Percentiles rank a stretch among this genome's conserved stretches.
Conservation (phyloP, 192 early-diverging fungal genomes). For the Linnemannia zychae region DNA sequence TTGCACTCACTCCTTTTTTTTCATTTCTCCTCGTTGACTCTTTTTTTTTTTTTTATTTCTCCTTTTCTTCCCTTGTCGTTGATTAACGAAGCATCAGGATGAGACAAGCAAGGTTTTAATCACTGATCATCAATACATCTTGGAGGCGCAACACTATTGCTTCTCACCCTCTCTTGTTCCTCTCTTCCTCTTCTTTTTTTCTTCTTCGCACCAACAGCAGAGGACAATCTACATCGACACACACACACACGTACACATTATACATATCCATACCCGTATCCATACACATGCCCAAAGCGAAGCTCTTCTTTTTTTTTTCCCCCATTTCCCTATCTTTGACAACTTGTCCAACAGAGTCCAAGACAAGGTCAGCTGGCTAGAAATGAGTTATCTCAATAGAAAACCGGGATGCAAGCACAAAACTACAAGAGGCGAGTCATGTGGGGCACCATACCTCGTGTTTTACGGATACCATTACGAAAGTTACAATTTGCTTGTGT, state of each 20-base stretch:
- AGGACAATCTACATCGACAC: background rate
- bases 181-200: background rate
- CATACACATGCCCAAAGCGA: too few relatives aligned
- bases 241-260: background rate
- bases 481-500: too few relatives aligned
- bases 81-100: too few relatives aligned
- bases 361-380: conserved; percentile 9
- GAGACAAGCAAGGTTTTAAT: too few relatives aligned
- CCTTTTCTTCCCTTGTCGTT: background rate
- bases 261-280: background rate
- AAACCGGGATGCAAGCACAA: too few relatives aligned
- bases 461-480: too few relatives aligned
- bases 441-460: too few relatives aligned
- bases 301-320: background rate
- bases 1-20: conserved; percentile 1
- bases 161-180: background rate
- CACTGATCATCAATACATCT: background rate
- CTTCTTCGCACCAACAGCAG: too few relatives aligned
- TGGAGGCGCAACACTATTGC: background rate
- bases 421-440: too few relatives aligned
- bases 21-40: background rate
- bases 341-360: background rate
- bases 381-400: too few relatives aligned
- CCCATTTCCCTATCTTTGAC: background rate
- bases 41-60: background rate